Evolutionary conservation across 2,329 filamentous ascomycete genomes (phyloP), one percentile per base, ranked within the genome.

Genomic region (Xylaria hypoxylon): DNA sequence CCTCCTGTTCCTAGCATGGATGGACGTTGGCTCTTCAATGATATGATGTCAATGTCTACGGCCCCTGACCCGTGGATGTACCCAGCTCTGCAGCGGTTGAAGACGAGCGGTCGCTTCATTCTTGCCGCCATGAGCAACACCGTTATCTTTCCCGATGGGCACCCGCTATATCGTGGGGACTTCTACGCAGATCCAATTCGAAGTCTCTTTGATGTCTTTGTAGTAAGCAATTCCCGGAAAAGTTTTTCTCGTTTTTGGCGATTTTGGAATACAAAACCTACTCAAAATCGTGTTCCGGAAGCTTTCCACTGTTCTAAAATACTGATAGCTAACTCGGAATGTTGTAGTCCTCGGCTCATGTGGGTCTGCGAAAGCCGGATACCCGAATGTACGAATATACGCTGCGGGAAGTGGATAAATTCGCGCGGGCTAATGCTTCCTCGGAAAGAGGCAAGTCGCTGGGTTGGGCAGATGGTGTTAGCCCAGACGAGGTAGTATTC

Each of bases 61-160:
- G 79, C 81, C 1, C 89, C 92, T 0, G 95, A 99, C 77, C 93
- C 93, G 3, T 92, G 91, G 84, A 96, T 98, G 90, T 93, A 88
- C 70, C 94, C 94, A 0, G 94, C 94, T 1, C 81, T 98, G 45
- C 81, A 89, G 74, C 87, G 85, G 42, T 82, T 99, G 65, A 86
- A 87, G 65, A 83, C 83, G 3, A 89, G 85, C 58, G 86, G 88
- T 0, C 81, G 83, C 64, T 94, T 90, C 71, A 84, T 95, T 38
- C 79, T 98, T 1, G 95, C 90, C 0, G 96, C 94, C 1, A 82
- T 98, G 70, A 94, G 91, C 73, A 98, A 99, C 76, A 98, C 96
- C 0, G 88, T 96, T 28, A 90, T 93, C 26, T 97, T 96, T 74
- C 95, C 94, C 0, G 83, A 86, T 0, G 90, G 86, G 0, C 93